A percentile compares a stretch with the other conserved stretches of the same genome.
Conservation (phyloP, 2,329 filamentous ascomycete genomes). For the Fusarium napiforme region DNA sequence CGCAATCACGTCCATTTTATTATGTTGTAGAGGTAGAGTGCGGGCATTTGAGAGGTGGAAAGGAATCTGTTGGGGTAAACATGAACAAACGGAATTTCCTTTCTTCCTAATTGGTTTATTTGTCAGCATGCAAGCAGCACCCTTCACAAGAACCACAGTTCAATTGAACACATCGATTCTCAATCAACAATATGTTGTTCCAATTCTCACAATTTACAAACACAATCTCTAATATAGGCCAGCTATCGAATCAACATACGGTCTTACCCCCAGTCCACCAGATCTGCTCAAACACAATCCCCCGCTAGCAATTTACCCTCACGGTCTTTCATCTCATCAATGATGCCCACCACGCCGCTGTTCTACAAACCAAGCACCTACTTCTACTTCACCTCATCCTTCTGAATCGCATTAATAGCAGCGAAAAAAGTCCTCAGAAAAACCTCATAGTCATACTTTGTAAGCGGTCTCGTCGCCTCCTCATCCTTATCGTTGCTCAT, state of each 20-base stretch:
- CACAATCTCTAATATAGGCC: rapidly evolving
- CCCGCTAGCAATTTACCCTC: background rate
- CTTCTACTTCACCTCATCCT: background rate
- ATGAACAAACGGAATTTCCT: background rate
- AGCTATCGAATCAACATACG: background rate
- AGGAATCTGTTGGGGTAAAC: background rate
- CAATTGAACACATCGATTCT: too few relatives aligned
- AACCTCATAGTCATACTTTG: background rate
- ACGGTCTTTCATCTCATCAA: rapidly evolving
- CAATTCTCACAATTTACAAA: rapidly evolving
- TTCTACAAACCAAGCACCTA: rapidly evolving
- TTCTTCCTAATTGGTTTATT: background rate
- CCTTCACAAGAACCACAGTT: too few relatives aligned
- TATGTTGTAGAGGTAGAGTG: background rate
- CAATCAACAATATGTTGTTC: too few relatives aligned
- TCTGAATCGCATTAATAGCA: background rate
- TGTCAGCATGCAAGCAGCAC: rapidly evolving
- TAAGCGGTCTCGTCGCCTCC: background rate
- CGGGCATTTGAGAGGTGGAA: too few relatives aligned
- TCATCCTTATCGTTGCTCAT: background rate
- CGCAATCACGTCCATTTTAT: rapidly evolving
- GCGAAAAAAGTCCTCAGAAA: background rate
- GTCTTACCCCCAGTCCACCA: rapidly evolving
- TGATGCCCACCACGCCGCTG: rapidly evolving
- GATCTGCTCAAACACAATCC: rapidly evolving